Evolutionary conservation across 108 stramenopile species (phyloP), one percentile per base, ranked within the genome.

Genomic region (Poteriospumella lacustris): DNA sequence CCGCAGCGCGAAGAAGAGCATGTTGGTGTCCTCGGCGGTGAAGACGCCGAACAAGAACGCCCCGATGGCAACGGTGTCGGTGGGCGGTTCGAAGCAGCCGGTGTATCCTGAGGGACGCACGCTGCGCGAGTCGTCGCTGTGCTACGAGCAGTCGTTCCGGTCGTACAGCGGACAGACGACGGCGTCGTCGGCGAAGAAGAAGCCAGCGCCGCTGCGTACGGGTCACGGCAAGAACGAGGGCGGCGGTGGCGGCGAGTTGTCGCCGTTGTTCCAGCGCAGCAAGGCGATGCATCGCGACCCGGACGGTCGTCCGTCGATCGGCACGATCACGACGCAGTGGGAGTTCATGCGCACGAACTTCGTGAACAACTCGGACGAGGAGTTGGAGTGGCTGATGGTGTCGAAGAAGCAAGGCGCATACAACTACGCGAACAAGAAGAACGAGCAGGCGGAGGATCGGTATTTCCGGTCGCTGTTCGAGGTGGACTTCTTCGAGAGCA

Each of bases 321-420:
- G 26, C 31, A 73, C 70, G 5, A 42, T 73, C 9, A 73, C 70
- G 36, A 33, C 70, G 28, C 70, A 73, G 42, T 73, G 70, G 70
- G 70, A 73, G 24, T 73, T 73, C 24, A 52, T 73, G 70, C 70
- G 70, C 9, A 56, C 44, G 12, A 19, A 5, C 29, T 73, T 73
- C 24, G 47, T 73, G 40, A 56, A 73, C 19, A 73, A 73, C 42
- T 44, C 43, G 3, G 47, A 73, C 42, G 70, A 73, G 42, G 47
- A 73, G 42, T 56, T 73, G 42, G 70, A 73, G 36, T 73, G 70
- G 70, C 19, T 56, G 9, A 73, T 73, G 70, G 42, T 56, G 5
- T 15, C 70, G 38, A 73, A 73, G 47, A 56, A 73, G 12, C 9
- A n/a, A 33, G 70, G 70, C 42, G 70, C 70, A 42, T 73, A 73